These are phyloP conservation scores for Sideroxylon spinosum DNA, from an alignment of 179 eudicot species.

Conservation along the genomic window DNA sequence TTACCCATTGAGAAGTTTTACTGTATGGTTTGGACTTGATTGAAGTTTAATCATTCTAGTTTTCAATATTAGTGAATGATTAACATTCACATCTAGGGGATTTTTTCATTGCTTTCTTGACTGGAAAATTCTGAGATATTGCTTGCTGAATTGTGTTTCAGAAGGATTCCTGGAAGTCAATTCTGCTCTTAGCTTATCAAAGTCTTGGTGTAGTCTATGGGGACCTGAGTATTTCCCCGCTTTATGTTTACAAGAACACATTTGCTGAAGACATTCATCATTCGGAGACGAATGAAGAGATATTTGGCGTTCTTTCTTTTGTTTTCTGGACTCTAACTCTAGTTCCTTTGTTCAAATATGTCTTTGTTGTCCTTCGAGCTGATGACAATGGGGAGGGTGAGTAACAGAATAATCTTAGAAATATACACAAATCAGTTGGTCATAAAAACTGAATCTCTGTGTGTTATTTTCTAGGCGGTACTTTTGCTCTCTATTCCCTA, in stretches of 20 bases:
- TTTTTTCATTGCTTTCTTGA: neutral
- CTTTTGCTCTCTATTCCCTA: slow-evolving; percentile 87
- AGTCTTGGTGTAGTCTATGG: slow-evolving; percentile 93
- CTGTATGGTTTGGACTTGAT: slow-evolving; percentile 5
- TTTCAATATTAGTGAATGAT: neutral
- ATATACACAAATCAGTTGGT: neutral
- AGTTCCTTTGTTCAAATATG: slow-evolving; percentile 77
- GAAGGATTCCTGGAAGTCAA: slow-evolving; percentile 75
- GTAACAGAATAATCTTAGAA: slow-evolving; percentile 1
- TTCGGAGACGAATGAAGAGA: slow-evolving; percentile 81
- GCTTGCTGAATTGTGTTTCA: slow-evolving; percentile 22
- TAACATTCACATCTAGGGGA: slow-evolving; percentile 12
- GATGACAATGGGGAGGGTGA: slow-evolving; percentile 95
- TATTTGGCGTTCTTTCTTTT: slow-evolving; percentile 80
- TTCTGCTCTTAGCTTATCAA: slow-evolving; percentile 74
- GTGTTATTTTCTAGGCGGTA: slow-evolving; percentile 61
- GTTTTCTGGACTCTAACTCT: slow-evolving; percentile 87
- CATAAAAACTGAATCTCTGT: neutral
- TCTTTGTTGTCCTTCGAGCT: slow-evolving; percentile 83
- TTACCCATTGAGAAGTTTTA: slow-evolving; percentile 13
- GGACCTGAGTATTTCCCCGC: slow-evolving; percentile 81
- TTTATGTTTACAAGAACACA: slow-evolving; percentile 86
- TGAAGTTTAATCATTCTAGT: neutral
- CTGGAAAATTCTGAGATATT: neutral
- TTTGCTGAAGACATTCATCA: slow-evolving; percentile 84